These are phyloP conservation scores for Magnusiomyces sp. DNA, from an alignment of 1,139 yeast species.

Conservation along the genomic window DNA sequence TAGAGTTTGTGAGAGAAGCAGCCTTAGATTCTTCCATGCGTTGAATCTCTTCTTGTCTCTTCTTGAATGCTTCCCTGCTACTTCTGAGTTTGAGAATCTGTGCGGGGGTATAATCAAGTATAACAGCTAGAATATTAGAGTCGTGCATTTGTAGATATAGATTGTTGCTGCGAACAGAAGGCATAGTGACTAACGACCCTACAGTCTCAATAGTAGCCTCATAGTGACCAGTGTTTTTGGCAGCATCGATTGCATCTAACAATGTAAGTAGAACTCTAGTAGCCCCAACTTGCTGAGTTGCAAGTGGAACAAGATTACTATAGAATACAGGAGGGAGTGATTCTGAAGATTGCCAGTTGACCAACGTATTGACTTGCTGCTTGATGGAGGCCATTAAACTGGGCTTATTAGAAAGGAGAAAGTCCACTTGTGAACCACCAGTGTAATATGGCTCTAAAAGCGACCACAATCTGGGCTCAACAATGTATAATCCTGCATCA, in stretches of 20 bases:
- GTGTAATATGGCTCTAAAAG: conserved; percentile 11
- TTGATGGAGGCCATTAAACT: conserved; percentile 15
- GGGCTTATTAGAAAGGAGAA: neutral
- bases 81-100: neutral
- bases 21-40: neutral
- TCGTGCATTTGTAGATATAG: neutral
- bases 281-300: conserved; percentile 45
- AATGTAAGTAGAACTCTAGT: conserved; percentile 32
- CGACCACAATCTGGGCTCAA: conserved; percentile 11
- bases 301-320: conserved; percentile 50
- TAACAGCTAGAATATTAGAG: neutral
- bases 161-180: neutral
- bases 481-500: conserved; percentile 6
- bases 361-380: conserved; percentile 21
- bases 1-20: neutral
- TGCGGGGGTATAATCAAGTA: neutral
- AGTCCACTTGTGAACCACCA: neutral
- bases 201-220: conserved; percentile 1
- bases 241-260: conserved; percentile 23
- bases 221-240: conserved; percentile 6
- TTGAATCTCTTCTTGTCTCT: neutral
- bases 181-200: neutral
- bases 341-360: conserved; percentile 21
- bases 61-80: neutral
- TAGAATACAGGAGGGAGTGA: conserved; percentile 24